Conservation (phyloP, 2,329 filamentous ascomycete species). For the Trichoderma aggressivum region DNA sequence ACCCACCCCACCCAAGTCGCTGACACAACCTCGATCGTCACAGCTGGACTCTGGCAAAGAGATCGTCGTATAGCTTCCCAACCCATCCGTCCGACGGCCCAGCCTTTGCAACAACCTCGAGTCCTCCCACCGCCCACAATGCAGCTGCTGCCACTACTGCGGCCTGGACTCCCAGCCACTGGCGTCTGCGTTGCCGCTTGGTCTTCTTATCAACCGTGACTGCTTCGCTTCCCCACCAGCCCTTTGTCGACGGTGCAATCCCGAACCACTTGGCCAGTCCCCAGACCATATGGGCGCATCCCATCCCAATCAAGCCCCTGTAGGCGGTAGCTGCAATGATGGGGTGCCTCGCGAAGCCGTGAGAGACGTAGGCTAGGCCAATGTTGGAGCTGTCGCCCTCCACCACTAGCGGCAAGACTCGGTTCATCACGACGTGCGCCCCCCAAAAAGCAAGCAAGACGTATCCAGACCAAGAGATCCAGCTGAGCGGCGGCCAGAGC, state of each 20-base stretch:
- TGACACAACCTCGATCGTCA: slow-evolving; percentile 21
- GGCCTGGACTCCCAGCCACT: slow-evolving; percentile 70
- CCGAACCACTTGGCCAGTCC: slow-evolving; percentile 81
- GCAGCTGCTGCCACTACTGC: slow-evolving; percentile 54
- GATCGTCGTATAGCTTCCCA: slow-evolving; percentile 71
- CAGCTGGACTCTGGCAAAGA: slow-evolving; percentile 41
- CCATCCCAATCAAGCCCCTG: slow-evolving; percentile 60
- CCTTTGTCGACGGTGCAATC: slow-evolving; percentile 55
- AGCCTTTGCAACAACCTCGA: slow-evolving; percentile 72
- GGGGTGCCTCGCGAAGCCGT: slow-evolving; percentile 75
- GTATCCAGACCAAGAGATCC: slow-evolving; percentile 72
- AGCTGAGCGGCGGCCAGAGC: slow-evolving; percentile 67
- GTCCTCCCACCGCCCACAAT: slow-evolving; percentile 77
- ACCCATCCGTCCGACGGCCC: slow-evolving; percentile 75
- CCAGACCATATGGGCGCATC: slow-evolving; percentile 77
- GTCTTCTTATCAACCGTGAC: slow-evolving; percentile 47
- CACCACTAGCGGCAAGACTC: slow-evolving; percentile 68
- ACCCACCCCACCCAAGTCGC: not conserved
- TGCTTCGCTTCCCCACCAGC: slow-evolving; percentile 42
- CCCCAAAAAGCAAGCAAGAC: slow-evolving; percentile 61
- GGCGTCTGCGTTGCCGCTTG: slow-evolving; percentile 55
- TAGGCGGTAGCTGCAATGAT: slow-evolving; percentile 67
- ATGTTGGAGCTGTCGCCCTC: slow-evolving; percentile 87
- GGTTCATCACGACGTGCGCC: slow-evolving; percentile 73
- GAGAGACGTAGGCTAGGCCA: slow-evolving; percentile 76